Evolutionary conservation across 1,139 yeast species (phyloP).

Genomic region (Suhomyces bribrorum): DNA sequence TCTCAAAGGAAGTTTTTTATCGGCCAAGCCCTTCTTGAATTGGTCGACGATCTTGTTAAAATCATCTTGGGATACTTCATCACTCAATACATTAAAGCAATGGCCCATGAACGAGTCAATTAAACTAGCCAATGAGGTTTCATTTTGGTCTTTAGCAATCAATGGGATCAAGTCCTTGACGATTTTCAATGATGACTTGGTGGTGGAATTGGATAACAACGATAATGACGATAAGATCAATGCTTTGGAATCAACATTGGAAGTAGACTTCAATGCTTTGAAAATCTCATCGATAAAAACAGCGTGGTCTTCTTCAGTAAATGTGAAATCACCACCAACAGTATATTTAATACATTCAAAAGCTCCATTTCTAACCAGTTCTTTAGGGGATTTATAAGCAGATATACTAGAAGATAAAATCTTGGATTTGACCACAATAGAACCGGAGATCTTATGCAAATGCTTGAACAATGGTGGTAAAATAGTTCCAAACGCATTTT

Average conservation of each 20-base stretch:
- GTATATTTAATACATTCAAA: slow-evolving; percentile 35
- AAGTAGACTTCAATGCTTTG: slow-evolving; percentile 57
- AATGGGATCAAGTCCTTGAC: slow-evolving; percentile 49
- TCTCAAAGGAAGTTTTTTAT: slow-evolving; percentile 62
- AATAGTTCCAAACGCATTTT: slow-evolving; percentile 56
- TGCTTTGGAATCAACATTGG: slow-evolving; percentile 69
- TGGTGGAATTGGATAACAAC: slow-evolving; percentile 7
- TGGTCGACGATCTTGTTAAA: slow-evolving; percentile 25
- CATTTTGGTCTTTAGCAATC: slow-evolving; percentile 75
- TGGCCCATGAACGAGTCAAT: slow-evolving; percentile 53
- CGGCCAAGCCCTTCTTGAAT: slow-evolving; percentile 59
- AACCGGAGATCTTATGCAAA: slow-evolving; percentile 23
- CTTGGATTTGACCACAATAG: slow-evolving; percentile 44
- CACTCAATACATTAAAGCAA: slow-evolving; percentile 23
- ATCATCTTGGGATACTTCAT: slow-evolving; percentile 14
- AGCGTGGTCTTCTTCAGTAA: slow-evolving; percentile 3
- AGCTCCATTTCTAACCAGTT: slow-evolving; percentile 57
- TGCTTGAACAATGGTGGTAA: slow-evolving; percentile 50
- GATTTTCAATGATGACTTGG: slow-evolving; percentile 28
- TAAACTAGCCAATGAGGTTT: slow-evolving; percentile 53
- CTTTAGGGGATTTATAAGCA: slow-evolving; percentile 73
- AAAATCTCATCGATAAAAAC: slow-evolving; percentile 51
- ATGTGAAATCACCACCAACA: neutral
- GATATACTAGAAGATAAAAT: slow-evolving; percentile 61
- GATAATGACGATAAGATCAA: slow-evolving; percentile 21